Evolutionary conservation across 225 moss, liverwort and hornwort genomes (phyloP).

Genomic region (Bryoerythrophyllum caledonicum): DNA sequence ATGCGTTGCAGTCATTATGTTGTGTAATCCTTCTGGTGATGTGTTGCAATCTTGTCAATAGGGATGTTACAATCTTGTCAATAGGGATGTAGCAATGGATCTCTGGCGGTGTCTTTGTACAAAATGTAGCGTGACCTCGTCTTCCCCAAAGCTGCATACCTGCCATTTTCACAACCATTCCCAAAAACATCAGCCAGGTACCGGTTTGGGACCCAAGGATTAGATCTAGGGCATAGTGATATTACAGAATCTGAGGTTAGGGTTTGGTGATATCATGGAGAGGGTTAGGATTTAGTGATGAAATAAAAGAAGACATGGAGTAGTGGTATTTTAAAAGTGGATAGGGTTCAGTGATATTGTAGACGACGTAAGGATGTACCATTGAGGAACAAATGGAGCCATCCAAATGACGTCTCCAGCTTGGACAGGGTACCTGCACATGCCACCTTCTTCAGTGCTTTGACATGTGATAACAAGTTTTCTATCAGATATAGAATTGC

Average conservation of each 20-base stretch:
- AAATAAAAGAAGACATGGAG: too few species aligned
- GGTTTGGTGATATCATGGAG: too few species aligned
- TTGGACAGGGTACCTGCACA: constrained; percentile 89
- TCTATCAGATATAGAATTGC: not conserved
- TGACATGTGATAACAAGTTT: not conserved
- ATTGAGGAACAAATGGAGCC: constrained; percentile 99
- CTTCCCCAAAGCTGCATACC: constrained; percentile 91
- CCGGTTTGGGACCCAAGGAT: too few species aligned
- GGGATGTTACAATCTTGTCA: constrained; percentile 57
- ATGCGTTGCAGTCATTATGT: not conserved
- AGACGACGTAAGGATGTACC: constrained; percentile 32
- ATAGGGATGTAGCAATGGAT: constrained; percentile 83
- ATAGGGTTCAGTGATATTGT: too few species aligned
- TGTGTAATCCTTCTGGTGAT: constrained; percentile 11
- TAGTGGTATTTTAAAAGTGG: too few species aligned
- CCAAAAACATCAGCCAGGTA: constrained; percentile 5
- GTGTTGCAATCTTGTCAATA: constrained; percentile 26
- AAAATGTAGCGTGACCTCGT: constrained; percentile 86
- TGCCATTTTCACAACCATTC: constrained; percentile 34
- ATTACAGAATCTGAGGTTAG: too few species aligned
- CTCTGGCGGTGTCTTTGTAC: constrained; percentile 88
- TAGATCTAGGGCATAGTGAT: too few species aligned
- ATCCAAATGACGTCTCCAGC: constrained; percentile 99
- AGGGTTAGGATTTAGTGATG: too few species aligned
- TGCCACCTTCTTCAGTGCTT: constrained; percentile 18